A percentile compares a stretch with the other conserved stretches of the same genome.
phyloP scores from a whole-genome alignment of 129 eudicot genomes.

The Sambucus nigra region DNA sequence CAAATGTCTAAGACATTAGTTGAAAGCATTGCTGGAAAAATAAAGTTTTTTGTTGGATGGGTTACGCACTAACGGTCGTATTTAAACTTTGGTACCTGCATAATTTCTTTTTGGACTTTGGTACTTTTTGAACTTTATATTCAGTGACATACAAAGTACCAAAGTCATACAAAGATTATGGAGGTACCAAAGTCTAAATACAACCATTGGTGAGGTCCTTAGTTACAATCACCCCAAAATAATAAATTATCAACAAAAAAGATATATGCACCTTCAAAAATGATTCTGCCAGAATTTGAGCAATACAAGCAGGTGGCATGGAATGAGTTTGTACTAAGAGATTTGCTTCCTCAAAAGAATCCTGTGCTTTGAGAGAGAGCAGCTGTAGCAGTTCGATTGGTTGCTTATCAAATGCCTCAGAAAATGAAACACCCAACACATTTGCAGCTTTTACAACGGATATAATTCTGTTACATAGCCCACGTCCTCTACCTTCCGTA shows the following conservation, averaged over 20 bases:
- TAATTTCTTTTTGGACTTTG: too few relatives aligned
- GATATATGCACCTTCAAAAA: slow-evolving; percentile 55
- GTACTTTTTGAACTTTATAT: too few relatives aligned
- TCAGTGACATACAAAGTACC: too few relatives aligned
- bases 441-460: slow-evolving; percentile 89
- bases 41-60: too few relatives aligned
- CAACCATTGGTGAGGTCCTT: too few relatives aligned
- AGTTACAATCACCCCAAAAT: not conserved
- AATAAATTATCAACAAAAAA: not conserved
- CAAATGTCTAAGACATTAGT: too few relatives aligned
- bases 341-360: slow-evolving; percentile 83
- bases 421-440: slow-evolving; percentile 66
- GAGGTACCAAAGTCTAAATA: too few relatives aligned
- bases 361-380: slow-evolving; percentile 96
- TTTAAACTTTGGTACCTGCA: too few relatives aligned
- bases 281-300: slow-evolving; percentile 92
- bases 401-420: slow-evolving; percentile 84
- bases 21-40: too few relatives aligned
- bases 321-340: slow-evolving; percentile 82
- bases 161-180: too few relatives aligned
- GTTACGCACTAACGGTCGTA: too few relatives aligned
- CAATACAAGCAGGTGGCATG: slow-evolving; percentile 86
- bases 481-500: slow-evolving; percentile 76
- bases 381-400: slow-evolving; percentile 81
- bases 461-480: slow-evolving; percentile 73